phyloP scores from a whole-genome alignment of 2,329 filamentous ascomycete species.

The Apiospora sp. region DNA sequence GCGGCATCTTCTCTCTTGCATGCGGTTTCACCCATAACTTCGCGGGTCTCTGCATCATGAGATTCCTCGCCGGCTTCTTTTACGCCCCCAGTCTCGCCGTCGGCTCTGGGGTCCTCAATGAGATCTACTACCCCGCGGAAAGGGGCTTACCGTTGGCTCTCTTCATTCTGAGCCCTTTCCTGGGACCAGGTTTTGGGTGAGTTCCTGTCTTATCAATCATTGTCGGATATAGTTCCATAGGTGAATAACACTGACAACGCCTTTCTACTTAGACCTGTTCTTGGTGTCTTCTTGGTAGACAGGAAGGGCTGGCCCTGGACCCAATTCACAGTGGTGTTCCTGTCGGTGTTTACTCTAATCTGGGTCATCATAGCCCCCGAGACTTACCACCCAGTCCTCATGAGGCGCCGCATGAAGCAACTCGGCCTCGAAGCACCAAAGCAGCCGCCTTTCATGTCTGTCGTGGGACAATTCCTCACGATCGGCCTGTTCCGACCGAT shows the following conservation, averaged over 20 bases:
- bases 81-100: constrained; percentile 58
- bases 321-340: constrained; percentile 58
- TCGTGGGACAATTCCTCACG: constrained; percentile 47
- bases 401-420: constrained; percentile 47
- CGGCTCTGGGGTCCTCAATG: constrained; percentile 57
- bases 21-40: constrained; percentile 60
- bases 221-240: no score
- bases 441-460: constrained; percentile 35
- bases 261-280: constrained; percentile 47
- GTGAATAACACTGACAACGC: constrained; percentile 29
- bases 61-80: constrained; percentile 64
- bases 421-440: constrained; percentile 41
- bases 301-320: constrained; percentile 62
- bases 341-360: constrained; percentile 48
- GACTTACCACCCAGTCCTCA: constrained; percentile 63
- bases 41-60: constrained; percentile 57
- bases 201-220: constrained; percentile 30
- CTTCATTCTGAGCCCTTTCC: constrained; percentile 59
- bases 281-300: constrained; percentile 56
- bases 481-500: constrained; percentile 58
- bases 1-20: constrained; percentile 64
- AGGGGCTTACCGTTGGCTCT: constrained; percentile 53
- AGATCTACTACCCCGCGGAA: constrained; percentile 53
- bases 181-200: constrained; percentile 61
- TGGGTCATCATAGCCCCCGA: constrained; percentile 55